phyloP scores from a whole-genome alignment of 108 stramenopile species.

The Nitzschia sp. region DNA sequence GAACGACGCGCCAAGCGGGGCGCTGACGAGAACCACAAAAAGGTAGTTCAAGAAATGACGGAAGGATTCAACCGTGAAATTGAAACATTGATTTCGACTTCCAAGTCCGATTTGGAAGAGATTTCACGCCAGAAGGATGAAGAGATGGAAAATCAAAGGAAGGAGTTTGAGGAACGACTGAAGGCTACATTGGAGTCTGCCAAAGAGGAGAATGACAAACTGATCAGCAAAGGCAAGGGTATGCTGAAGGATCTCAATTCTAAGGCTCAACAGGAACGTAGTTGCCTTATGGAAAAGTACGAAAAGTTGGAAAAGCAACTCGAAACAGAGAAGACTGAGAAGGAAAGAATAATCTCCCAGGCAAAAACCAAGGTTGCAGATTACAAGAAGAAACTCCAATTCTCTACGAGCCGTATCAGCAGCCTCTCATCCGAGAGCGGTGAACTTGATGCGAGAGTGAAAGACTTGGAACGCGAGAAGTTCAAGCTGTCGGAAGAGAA shows the following conservation, averaged over 20 bases:
- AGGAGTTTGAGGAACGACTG: constrained; percentile 41
- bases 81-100: constrained; percentile 9
- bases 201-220: constrained; percentile 40
- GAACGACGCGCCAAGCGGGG: constrained; percentile 37
- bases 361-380: constrained; percentile 53
- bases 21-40: constrained; percentile 24
- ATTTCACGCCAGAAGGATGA: constrained; percentile 33
- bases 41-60: constrained; percentile 28
- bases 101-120: constrained; percentile 32
- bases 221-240: constrained; percentile 47
- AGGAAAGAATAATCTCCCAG: constrained; percentile 45
- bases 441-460: constrained; percentile 54
- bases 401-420: constrained; percentile 42
- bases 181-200: constrained; percentile 42
- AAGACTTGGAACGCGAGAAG: constrained; percentile 57
- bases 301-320: constrained; percentile 41
- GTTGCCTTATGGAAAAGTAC: constrained; percentile 43
- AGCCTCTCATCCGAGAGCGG: constrained; percentile 47
- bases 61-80: constrained; percentile 25
- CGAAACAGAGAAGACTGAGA: constrained; percentile 37
- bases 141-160: constrained; percentile 35
- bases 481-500: constrained; percentile 65
- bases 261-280: constrained; percentile 49
- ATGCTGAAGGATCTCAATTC: constrained; percentile 59
- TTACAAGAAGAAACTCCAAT: constrained; percentile 62